phyloP scores from a whole-genome alignment of 192 early-diverging fungal species.

The Mortierella hygrophila region DNA sequence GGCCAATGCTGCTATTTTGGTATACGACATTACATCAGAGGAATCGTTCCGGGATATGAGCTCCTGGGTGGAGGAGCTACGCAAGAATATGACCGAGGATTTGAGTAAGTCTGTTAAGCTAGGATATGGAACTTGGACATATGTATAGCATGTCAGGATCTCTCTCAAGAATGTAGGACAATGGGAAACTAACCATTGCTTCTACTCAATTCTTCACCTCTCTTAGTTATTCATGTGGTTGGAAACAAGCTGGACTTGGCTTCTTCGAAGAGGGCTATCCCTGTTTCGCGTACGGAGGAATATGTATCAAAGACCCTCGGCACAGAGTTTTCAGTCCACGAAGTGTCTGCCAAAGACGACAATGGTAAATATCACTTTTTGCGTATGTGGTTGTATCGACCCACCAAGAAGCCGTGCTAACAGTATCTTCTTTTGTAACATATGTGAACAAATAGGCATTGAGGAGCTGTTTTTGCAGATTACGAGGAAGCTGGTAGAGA shows the following conservation, averaged over 20 bases:
- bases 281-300: slow-evolving; percentile 68
- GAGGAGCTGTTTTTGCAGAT: slow-evolving; percentile 68
- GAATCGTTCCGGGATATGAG: slow-evolving; percentile 77
- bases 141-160: too few species aligned
- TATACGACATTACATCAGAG: slow-evolving; percentile 81
- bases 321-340: slow-evolving; percentile 72
- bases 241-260: slow-evolving; percentile 82
- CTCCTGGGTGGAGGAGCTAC: slow-evolving; percentile 71
- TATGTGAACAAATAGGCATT: slow-evolving; percentile 45
- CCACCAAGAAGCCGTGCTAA: not conserved
- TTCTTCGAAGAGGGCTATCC: slow-evolving; percentile 66
- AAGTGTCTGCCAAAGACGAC: slow-evolving; percentile 81
- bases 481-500: slow-evolving; percentile 61
- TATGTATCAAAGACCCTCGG: slow-evolving; percentile 72
- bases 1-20: slow-evolving; percentile 78
- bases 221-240: slow-evolving; percentile 76
- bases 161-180: too few species aligned
- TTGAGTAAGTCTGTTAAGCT: slow-evolving; percentile 57
- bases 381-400: not conserved
- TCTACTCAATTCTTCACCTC: not conserved
- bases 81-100: slow-evolving; percentile 75
- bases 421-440: not conserved
- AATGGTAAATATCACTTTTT: slow-evolving; percentile 61
- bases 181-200: not conserved
- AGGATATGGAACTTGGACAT: not conserved